Conservation (phyloP, 495 filamentous ascomycete genomes). For the Tuber brumale region DNA sequence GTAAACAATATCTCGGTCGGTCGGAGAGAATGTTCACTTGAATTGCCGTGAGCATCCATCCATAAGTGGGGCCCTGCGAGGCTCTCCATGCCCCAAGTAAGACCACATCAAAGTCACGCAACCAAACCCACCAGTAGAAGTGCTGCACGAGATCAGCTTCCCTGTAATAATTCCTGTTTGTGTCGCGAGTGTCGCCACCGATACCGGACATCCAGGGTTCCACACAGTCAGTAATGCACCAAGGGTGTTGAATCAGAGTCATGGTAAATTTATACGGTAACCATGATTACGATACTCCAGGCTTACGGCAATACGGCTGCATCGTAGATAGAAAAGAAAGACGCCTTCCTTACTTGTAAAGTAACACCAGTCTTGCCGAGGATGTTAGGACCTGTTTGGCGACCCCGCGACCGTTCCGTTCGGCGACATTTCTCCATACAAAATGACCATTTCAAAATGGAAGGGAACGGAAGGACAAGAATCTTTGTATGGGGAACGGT, state of each 20-base stretch:
- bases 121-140: not conserved
- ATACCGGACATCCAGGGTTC: not conserved
- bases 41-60: not conserved
- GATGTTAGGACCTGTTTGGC: too few species aligned
- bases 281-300: not conserved
- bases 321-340: not conserved
- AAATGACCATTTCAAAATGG: too few species aligned
- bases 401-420: too few species aligned
- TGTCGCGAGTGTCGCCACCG: not conserved
- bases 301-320: not conserved
- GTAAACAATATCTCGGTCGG: not conserved
- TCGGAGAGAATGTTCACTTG: not conserved
- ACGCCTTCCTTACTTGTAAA: too few species aligned
- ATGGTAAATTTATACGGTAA: not conserved
- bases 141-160: not conserved
- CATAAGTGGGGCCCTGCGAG: not conserved
- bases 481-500: too few species aligned
- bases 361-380: too few species aligned
- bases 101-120: not conserved
- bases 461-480: too few species aligned
- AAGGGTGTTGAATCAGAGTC: not conserved
- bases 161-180: not conserved
- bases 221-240: not conserved
- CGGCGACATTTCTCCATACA: too few species aligned
- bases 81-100: not conserved